A percentile compares a stretch with the other conserved stretches of the same genome.
Conservation (phyloP, 768 basidiomycete genomes). For the Gymnopilus junonius region DNA sequence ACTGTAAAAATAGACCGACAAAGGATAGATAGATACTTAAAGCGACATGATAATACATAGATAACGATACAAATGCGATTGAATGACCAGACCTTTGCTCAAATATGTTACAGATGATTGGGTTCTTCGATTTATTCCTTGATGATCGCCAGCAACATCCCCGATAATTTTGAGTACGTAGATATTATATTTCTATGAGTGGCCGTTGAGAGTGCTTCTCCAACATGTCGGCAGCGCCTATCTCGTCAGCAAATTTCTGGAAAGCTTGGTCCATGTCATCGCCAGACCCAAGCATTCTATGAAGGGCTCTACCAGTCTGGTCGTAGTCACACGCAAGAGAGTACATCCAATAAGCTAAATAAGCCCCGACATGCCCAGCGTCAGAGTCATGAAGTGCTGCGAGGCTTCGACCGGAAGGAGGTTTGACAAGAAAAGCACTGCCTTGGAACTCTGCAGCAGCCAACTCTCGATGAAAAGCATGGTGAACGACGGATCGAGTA, state of each 20-base stretch:
- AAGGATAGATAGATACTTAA: too few species aligned
- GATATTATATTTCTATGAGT: background rate
- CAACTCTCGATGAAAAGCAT: slow-evolving; percentile 36
- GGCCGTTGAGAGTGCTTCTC: slow-evolving; percentile 1
- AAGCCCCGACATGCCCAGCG: slow-evolving; percentile 45
- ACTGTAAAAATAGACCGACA: too few species aligned
- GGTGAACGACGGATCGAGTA: slow-evolving; percentile 34
- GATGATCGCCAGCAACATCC: slow-evolving; percentile 14
- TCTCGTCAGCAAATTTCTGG: slow-evolving; percentile 30
- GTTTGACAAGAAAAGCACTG: slow-evolving; percentile 21
- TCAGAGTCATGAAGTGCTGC: slow-evolving; percentile 45
- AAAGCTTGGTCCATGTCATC: slow-evolving; percentile 36
- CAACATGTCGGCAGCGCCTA: slow-evolving; percentile 17
- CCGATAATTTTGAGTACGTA: background rate
- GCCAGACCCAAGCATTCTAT: slow-evolving; percentile 33
- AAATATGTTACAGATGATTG: slow-evolving; percentile 13
- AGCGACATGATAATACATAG: slow-evolving; percentile 1
- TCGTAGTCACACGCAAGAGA: slow-evolving; percentile 47
- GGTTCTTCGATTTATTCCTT: background rate
- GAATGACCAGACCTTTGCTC: background rate
- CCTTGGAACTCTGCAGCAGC: slow-evolving; percentile 31
- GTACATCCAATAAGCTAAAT: slow-evolving; percentile 49
- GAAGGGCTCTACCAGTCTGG: slow-evolving; percentile 43
- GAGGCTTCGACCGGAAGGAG: slow-evolving; percentile 40
- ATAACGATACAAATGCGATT: slow-evolving; percentile 10